phyloP scores from a whole-genome alignment of 495 filamentous ascomycete genomes.

The Antarctomyces pellizariae region DNA sequence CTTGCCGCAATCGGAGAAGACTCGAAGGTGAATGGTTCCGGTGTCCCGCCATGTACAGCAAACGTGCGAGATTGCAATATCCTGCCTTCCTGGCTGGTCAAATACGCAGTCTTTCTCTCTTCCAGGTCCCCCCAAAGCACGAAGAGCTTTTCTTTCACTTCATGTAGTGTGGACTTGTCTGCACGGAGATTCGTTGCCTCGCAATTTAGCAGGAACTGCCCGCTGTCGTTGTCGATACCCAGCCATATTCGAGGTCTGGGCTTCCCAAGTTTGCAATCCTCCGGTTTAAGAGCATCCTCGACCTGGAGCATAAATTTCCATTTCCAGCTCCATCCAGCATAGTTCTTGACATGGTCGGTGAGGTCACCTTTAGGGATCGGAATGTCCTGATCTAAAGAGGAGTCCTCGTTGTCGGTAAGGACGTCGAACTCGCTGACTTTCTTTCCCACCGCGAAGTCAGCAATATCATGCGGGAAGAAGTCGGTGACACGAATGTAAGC shows the following conservation, averaged over 20 bases:
- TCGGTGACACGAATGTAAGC: constrained; percentile 52
- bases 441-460: constrained; percentile 42
- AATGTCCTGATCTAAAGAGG: constrained; percentile 13
- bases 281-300: constrained; percentile 37
- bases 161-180: constrained; percentile 19
- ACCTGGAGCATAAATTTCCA: constrained; percentile 61
- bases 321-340: constrained; percentile 30
- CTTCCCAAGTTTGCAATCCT: constrained; percentile 11
- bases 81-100: too few species aligned
- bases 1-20: too few species aligned
- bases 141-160: constrained; percentile 48
- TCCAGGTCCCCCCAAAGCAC: constrained; percentile 73
- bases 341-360: too few species aligned
- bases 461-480: constrained; percentile 47
- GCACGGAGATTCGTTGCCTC: constrained; percentile 42
- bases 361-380: too few species aligned
- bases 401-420: constrained; percentile 21
- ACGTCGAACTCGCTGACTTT: constrained; percentile 21
- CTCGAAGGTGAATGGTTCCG: too few species aligned
- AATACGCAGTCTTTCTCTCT: constrained; percentile 28
- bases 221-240: constrained; percentile 39
- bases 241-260: constrained; percentile 30
- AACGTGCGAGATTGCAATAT: too few species aligned
- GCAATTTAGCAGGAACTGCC: constrained; percentile 37
- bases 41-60: too few species aligned